A percentile compares a stretch with the other conserved stretches of the same genome.
phyloP scores from a whole-genome alignment of 768 basidiomycete genomes.

The Ramaria rubella region DNA sequence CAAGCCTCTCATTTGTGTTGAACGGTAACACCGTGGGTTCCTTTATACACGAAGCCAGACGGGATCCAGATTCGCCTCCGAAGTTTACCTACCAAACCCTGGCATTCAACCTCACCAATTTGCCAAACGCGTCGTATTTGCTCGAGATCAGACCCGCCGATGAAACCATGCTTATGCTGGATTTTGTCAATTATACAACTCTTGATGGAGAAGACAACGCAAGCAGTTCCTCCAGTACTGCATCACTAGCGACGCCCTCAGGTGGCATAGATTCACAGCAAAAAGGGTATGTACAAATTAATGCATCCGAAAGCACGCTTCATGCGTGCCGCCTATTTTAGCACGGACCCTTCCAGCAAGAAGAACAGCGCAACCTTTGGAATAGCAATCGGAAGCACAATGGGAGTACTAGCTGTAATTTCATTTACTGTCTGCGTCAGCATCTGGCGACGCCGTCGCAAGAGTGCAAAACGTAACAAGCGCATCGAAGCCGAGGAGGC shows the following conservation, averaged over 20 bases:
- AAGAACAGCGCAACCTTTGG: conserved; percentile 42
- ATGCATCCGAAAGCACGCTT: not conserved
- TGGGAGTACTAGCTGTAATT: conserved; percentile 44
- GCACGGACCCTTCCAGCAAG: conserved; percentile 1
- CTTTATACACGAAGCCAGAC: conserved; percentile 22
- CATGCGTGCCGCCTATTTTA: conserved; percentile 12
- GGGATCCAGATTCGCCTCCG: conserved; percentile 20
- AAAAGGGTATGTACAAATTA: conserved; percentile 15
- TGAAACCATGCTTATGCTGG: conserved; percentile 43
- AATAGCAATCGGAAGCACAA: conserved; percentile 45
- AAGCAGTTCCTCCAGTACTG: conserved; percentile 10
- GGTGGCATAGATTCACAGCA: conserved; percentile 18
- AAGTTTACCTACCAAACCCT: conserved; percentile 29
- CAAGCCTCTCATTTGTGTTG: conserved; percentile 40
- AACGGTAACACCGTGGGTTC: conserved; percentile 29
- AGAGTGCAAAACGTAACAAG: conserved; percentile 36
- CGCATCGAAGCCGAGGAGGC: conserved; percentile 22
- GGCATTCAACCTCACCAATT: conserved; percentile 31
- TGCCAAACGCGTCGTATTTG: conserved; percentile 36
- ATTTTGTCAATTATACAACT: conserved; percentile 38
- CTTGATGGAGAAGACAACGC: conserved; percentile 16
- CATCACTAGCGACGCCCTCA: conserved; percentile 16
- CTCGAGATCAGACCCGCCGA: conserved; percentile 38
- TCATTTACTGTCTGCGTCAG: conserved; percentile 44
- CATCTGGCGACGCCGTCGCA: conserved; percentile 41